These are phyloP conservation scores for Macadamia tetraphylla DNA, from an alignment of 164 flowering plant species.

Conservation along the genomic window DNA sequence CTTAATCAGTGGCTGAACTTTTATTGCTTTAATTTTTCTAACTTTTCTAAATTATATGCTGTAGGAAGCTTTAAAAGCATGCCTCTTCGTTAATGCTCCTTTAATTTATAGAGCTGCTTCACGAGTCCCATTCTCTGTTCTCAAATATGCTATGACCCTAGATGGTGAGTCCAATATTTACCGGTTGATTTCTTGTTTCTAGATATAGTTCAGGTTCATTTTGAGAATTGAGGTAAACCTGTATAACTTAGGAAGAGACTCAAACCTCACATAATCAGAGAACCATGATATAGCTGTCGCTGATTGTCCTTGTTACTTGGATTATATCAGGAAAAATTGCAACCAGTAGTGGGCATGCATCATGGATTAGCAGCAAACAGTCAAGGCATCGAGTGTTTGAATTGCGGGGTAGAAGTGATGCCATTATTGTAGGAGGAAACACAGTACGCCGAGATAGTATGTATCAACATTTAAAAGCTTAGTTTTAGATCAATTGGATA, in stretches of 20 bases:
- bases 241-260: not conserved
- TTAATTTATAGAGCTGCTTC: conserved; percentile 81
- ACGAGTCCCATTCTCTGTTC: conserved; percentile 85
- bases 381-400: conserved; percentile 81
- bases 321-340: conserved; percentile 80
- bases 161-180: conserved; percentile 48
- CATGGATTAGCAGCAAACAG: conserved; percentile 87
- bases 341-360: conserved; percentile 87
- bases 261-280: not conserved
- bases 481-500: conserved; percentile 1
- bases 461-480: conserved; percentile 9
- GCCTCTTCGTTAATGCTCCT: conserved; percentile 87
- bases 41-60: conserved; percentile 12
- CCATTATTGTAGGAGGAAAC: conserved; percentile 92
- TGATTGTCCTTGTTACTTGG: conserved; percentile 10
- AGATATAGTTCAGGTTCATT: not conserved
- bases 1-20: not conserved
- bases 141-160: conserved; percentile 97
- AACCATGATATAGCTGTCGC: not conserved
- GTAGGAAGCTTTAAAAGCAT: conserved; percentile 82
- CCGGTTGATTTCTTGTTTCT: not conserved
- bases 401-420: conserved; percentile 91
- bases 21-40: conserved; percentile 7
- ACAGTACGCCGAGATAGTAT: conserved; percentile 90
- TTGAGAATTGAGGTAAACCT: not conserved